phyloP scores from a whole-genome alignment of 305 asterid genomes.

The Fraxinus platypoda region DNA sequence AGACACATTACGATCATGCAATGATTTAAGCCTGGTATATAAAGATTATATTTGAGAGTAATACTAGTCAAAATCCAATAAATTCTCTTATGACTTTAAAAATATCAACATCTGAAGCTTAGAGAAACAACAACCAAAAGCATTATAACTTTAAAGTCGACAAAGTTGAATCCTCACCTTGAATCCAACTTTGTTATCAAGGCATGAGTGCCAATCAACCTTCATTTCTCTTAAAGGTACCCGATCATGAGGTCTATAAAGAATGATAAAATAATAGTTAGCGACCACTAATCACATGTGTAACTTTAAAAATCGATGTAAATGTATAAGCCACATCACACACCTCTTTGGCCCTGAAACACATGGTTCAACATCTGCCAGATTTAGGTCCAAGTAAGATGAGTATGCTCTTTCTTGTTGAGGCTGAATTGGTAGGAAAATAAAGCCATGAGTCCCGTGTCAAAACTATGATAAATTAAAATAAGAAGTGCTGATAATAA shows the following conservation, averaged over 20 bases:
- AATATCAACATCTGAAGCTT: background rate
- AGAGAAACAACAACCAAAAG: background rate
- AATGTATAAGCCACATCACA: constrained; percentile 4
- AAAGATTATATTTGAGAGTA: background rate
- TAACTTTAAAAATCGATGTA: constrained; percentile 3
- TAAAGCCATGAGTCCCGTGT: background rate
- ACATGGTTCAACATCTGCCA: constrained; percentile 76
- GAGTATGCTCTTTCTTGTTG: constrained; percentile 82
- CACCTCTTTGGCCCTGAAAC: constrained; percentile 95
- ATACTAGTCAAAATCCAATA: background rate
- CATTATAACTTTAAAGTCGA: background rate
- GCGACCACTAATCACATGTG: constrained; percentile 19
- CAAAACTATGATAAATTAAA: background rate
- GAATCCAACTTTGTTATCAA: constrained; percentile 89
- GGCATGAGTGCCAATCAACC: constrained; percentile 96
- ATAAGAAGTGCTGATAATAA: background rate
- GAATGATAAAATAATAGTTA: constrained; percentile 16
- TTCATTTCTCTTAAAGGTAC: constrained; percentile 90
- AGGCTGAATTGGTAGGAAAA: constrained; percentile 47
- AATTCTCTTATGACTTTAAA: background rate
- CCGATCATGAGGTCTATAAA: constrained; percentile 88
- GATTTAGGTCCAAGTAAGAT: constrained; percentile 63
- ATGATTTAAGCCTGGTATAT: background rate
- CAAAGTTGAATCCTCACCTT: constrained; percentile 52
- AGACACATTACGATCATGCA: background rate